Evolutionary conservation across 192 early-diverging fungal genomes (phyloP).

Genomic region (Linnemannia hyalina): DNA sequence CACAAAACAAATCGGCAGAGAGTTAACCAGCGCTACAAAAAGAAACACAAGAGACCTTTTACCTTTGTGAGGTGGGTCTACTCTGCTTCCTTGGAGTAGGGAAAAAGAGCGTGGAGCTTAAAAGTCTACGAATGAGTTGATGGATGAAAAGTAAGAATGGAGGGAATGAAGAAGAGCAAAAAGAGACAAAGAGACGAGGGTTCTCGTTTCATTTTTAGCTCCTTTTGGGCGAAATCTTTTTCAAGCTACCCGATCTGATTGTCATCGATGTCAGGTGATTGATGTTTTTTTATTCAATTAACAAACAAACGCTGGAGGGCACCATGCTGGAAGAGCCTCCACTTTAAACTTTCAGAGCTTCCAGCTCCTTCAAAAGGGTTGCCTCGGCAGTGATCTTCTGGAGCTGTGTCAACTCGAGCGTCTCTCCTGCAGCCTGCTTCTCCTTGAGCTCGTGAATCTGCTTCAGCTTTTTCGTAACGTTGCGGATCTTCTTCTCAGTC

Average conservation of each 20-base stretch:
- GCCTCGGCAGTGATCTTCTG: conserved; percentile 78
- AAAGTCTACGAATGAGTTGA: neutral
- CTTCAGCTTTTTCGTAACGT: conserved; percentile 91
- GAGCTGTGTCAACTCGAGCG: conserved; percentile 86
- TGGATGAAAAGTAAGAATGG: neutral
- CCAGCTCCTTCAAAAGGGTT: conserved; percentile 70
- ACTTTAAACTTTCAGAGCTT: conserved; percentile 41
- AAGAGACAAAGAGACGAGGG: neutral
- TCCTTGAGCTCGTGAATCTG: conserved; percentile 91
- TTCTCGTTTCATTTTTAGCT: no score
- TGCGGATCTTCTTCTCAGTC: conserved; percentile 88
- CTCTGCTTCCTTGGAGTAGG: no score
- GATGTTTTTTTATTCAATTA: neutral
- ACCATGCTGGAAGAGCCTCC: neutral
- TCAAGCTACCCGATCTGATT: neutral
- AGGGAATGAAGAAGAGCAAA: neutral
- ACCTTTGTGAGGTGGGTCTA: no score
- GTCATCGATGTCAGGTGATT: neutral
- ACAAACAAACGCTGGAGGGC: neutral
- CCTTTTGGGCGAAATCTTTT: no score
- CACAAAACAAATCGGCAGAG: no score
- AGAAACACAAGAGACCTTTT: no score
- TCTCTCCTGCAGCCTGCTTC: conserved; percentile 80
- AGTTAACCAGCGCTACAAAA: no score
- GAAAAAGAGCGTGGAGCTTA: neutral